Evolutionary conservation across 2,329 filamentous ascomycete genomes (phyloP).

Genomic region (Arachnopeziza araneosa): DNA sequence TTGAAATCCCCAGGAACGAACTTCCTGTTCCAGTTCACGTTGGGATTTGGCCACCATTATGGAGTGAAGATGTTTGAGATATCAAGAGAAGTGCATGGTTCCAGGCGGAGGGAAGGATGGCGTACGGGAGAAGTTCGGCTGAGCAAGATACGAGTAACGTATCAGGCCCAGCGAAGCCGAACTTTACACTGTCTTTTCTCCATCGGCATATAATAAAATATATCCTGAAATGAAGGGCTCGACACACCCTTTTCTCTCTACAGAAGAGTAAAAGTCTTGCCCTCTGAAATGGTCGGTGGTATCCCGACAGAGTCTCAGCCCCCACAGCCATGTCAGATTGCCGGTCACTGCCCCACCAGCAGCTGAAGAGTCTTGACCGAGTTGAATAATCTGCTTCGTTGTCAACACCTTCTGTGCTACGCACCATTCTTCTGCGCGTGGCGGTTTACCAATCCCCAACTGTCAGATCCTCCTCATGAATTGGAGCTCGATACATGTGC

Average conservation of each 20-base stretch:
- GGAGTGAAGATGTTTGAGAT: background rate
- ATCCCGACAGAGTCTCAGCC: background rate
- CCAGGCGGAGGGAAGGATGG: background rate
- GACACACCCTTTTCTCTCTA: background rate
- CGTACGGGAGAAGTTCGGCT: background rate
- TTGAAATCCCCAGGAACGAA: slow-evolving; percentile 63
- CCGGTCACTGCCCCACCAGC: background rate
- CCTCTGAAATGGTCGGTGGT: background rate
- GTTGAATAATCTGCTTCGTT: background rate
- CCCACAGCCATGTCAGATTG: background rate
- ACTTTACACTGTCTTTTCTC: background rate
- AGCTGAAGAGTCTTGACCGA: background rate
- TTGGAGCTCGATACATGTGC: background rate
- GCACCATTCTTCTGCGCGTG: background rate
- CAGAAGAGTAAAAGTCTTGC: background rate
- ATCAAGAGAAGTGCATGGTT: background rate
- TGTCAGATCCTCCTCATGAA: background rate
- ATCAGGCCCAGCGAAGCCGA: background rate
- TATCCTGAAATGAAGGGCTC: too few relatives aligned
- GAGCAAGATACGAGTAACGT: background rate
- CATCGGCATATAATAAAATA: background rate
- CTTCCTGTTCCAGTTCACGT: slow-evolving; percentile 51
- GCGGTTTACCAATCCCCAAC: too few relatives aligned
- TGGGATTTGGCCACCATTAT: slow-evolving; percentile 34
- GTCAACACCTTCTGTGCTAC: background rate